A percentile compares a stretch with the other conserved stretches of the same genome.
Evolutionary conservation across 2,329 filamentous ascomycete species (phyloP).

Genomic region (Hypoxylon rubiginosum): DNA sequence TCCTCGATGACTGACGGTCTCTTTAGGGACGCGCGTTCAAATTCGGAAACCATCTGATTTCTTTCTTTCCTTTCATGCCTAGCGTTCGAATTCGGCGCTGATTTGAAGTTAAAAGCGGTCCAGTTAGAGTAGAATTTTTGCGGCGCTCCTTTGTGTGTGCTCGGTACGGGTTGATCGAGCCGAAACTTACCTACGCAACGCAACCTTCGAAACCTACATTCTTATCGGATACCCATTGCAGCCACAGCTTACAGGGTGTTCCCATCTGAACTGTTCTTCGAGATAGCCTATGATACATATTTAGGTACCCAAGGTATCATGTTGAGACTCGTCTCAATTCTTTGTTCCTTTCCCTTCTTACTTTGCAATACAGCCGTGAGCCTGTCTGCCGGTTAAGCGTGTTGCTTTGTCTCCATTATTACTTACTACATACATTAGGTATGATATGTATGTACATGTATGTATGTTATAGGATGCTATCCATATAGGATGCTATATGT

Average conservation of each 20-base stretch:
- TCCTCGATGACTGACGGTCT: background rate
- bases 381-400: background rate
- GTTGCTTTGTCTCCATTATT: background rate
- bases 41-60: slow-evolving; percentile 1
- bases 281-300: background rate
- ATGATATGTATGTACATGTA: background rate
- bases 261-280: background rate
- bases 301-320: background rate
- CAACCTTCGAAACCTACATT: background rate
- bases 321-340: background rate
- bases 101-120: slow-evolving; percentile 29
- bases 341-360: background rate
- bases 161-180: slow-evolving; percentile 24
- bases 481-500: too few relatives aligned
- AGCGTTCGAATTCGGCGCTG: slow-evolving; percentile 11
- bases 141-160: slow-evolving; percentile 18
- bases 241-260: background rate
- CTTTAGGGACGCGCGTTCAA: slow-evolving; percentile 23
- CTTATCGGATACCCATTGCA: background rate
- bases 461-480: too few relatives aligned
- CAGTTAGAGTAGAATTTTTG: slow-evolving; percentile 13
- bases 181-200: slow-evolving; percentile 3
- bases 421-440: background rate
- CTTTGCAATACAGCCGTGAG: background rate
- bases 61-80: slow-evolving; percentile 9